Conservation (phyloP, 2,329 filamentous ascomycete genomes). For the Podosphaera aphanis region DNA sequence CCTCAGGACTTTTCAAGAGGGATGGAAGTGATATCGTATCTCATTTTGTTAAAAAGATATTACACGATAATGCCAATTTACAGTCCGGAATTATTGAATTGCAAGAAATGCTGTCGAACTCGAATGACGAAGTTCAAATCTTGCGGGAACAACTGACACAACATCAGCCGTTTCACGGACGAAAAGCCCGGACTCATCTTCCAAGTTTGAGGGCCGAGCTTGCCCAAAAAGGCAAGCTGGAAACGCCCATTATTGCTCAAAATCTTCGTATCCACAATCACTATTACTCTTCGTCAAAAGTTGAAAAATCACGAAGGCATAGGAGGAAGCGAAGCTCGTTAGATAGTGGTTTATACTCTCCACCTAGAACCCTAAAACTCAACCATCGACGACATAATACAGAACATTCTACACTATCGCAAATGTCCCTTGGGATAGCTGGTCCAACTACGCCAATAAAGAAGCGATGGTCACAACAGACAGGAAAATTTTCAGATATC, state of each 20-base stretch:
- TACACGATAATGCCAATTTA: constrained; percentile 84
- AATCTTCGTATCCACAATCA: constrained; percentile 88
- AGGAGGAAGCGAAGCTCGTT: constrained; percentile 52
- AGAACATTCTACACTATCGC: constrained; percentile 19
- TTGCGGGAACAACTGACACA: constrained; percentile 59
- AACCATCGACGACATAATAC: constrained; percentile 19
- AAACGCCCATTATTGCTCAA: constrained; percentile 27
- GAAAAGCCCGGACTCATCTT: constrained; percentile 16
- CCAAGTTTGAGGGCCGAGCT: constrained; percentile 51
- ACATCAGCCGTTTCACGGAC: constrained; percentile 37
- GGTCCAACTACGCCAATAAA: constrained; percentile 19
- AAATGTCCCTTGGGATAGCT: constrained; percentile 28
- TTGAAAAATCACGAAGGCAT: constrained; percentile 34
- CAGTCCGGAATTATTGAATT: constrained; percentile 83
- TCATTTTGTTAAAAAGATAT: constrained; percentile 83
- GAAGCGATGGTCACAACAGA: constrained; percentile 41
- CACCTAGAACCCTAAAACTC: constrained; percentile 15
- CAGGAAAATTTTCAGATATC: constrained; percentile 37
- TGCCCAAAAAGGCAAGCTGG: constrained; percentile 22
- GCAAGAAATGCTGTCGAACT: constrained; percentile 69
- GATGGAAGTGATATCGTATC: constrained; percentile 54
- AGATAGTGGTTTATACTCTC: constrained; percentile 36
- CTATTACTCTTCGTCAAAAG: constrained; percentile 58
- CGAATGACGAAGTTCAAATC: constrained; percentile 80
- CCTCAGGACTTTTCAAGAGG: constrained; percentile 30